Evolutionary conservation across 1,139 yeast species (phyloP), one percentile per base, ranked within the genome.

Genomic region (Saccharomycopsis phalli): DNA sequence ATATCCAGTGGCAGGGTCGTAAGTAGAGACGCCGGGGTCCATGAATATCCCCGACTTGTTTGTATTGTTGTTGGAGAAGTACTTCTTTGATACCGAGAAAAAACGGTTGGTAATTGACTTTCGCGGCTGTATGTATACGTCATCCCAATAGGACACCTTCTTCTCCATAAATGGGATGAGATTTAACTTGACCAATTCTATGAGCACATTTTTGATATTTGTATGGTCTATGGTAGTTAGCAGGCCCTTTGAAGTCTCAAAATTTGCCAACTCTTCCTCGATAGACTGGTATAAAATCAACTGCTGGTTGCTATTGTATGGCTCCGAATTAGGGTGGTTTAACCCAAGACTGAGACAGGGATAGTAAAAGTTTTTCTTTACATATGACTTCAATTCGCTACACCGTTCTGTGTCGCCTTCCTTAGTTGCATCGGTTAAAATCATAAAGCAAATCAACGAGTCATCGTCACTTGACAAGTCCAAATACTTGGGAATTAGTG

Each of bases 131-230:
- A 80, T 74, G 25, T 68, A 68, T 50, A 76, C 80, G 52, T 87
- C 88, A 53, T 79, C 82, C 95, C 94, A 81, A n/a, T 71, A 52
- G 41, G 80, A 65, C 34, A 84, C 68, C 55, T 84, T 73, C 38
- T 68, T 60, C 53, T 82, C 88, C 94, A 86, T 81, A 54, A 76
- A 86, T 1, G 94, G 91, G 2, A 82, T 66, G 40, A 86, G 61
- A 45, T 66, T 65, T 50, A 71, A 73, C 38, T 69, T 69, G 7
- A 80, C 68, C 38, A 76, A 63, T 29, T 79, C 84, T 43, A 68
- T 61, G 7, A 80, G 52, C 40, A 67, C 65, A 6, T 55, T 50
- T 19, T 68, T 58, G 30, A 82, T 55, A 0, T 68, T 55, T 2
- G 57, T 52, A 38, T 56, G 63, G 69, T 45, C 77, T 36, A 29